Evolutionary conservation across 768 basidiomycete species (phyloP), one percentile per base, ranked within the genome.

Genomic region (Psilocybe subaeruginosa): DNA sequence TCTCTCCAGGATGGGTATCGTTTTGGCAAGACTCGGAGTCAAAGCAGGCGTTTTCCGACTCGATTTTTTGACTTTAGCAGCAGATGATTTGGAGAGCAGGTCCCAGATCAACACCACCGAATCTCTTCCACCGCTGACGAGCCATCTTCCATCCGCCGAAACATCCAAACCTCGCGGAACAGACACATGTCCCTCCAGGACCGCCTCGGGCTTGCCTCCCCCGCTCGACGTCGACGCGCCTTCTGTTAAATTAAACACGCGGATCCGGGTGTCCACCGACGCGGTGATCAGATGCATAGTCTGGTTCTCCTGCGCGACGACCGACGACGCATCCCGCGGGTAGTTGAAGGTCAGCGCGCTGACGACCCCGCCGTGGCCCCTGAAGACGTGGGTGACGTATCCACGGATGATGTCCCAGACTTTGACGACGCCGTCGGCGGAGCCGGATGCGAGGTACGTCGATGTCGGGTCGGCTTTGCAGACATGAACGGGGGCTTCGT

Each of bases 291-390:
- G 84, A 65, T 89, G 88, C 83, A 96, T 91, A 54, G 80, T 82
- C 65, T 76, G 78, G 55, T 78, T 75, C 47, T 63, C 66, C 56
- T 77, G 78, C 43, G 66, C 73, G 30, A 81, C 76, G 35, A 14
- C 41, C 41, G 77, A 77, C 7, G 85, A 84, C 2, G 81, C 78
- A 62, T 90, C 83, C 61, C 80, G 84, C 19, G 88, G 89, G 67
- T 90, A 92, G 72, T 89, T 91, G 77, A 96, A 99, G 27, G 84
- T 78, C 61, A 99, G 78, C 14, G 97, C 95, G 66, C 91, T 93
- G 72, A 99, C 90, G 61, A 97, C 93, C n/a, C 97, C 97, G 4
- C 96, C 97, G 71, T 99, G 97, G 2, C 96, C 97, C 69, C 91
- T 92, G 82, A 97, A 95, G 11, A 95, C 83, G 73, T 99, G 97